Evolutionary conservation across 345 rosid genomes (phyloP).

Genomic region (Nephelium lappaceum): DNA sequence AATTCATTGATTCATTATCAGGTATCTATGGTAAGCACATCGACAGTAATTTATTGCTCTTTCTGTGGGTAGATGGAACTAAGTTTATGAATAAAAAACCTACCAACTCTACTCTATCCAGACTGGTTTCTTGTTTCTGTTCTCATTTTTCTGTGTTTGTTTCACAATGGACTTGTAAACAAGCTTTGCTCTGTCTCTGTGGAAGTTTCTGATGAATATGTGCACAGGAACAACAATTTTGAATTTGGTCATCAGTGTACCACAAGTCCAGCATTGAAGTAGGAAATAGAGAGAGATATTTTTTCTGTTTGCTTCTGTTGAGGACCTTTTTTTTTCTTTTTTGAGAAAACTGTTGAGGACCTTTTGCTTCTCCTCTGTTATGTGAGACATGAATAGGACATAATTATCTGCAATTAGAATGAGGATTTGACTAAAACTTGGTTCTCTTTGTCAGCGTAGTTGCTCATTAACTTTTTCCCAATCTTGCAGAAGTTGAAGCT

Average conservation of each 20-base stretch:
- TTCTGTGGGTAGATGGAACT: no score
- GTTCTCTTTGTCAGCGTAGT: neutral
- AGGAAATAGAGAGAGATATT: no score
- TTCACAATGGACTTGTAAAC: neutral
- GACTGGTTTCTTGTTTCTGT: neutral
- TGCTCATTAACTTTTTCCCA: constrained; percentile 3
- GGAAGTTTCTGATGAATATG: neutral
- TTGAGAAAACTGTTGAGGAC: no score
- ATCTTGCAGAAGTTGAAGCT: constrained; percentile 66
- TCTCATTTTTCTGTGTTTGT: neutral
- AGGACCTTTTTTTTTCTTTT: no score
- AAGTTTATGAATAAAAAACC: no score
- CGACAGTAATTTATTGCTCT: no score
- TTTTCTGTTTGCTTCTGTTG: neutral
- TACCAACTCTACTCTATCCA: neutral
- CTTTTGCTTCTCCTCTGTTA: neutral
- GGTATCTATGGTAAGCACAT: no score
- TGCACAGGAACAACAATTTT: neutral
- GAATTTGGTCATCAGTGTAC: neutral
- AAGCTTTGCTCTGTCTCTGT: neutral
- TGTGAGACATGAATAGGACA: neutral
- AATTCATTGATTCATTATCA: no score
- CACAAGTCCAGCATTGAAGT: neutral
- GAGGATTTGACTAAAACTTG: neutral
- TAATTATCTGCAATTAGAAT: neutral